Evolutionary conservation across 495 filamentous ascomycete species (phyloP), one percentile per base, ranked within the genome.

Genomic region (Penicillium daleae): DNA sequence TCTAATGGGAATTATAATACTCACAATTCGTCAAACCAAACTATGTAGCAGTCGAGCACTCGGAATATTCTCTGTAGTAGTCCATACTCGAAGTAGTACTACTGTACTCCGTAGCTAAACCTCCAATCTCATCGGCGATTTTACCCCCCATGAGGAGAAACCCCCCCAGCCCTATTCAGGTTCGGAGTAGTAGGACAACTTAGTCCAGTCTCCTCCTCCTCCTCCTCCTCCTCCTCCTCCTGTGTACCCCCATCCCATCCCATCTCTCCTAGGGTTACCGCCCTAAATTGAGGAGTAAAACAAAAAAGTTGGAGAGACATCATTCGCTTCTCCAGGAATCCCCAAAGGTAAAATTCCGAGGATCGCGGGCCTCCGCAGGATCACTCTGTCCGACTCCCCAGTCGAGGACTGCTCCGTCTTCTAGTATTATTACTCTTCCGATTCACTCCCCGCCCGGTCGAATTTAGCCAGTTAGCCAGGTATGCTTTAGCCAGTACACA

Each of bases 301-400:
- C 15, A 22, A 35, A n/a, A 22, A 40, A 53, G 19, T 42, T 33
- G 48, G 35, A 37, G n/a, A 35, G 53, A 15, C 35, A 21, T 19
- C 6, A 42, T 21, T 19, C 21, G 10, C 19, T 10, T 9, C 40
- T 22, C n/a, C 40, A 19, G 19, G 40, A 7, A 24, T n/a, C 42
- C 42, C 19, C 22, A 46, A 24, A 22, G 21, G 42, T 22, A 46
- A 46, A 46, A 46, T 24, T 12, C 22, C 26, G 46, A 50, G 21
- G 46, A 60, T 65, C 61, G 7, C 44, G 61, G 57, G 12, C 17
- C 56, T 63, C 60, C 65, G 61, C 52, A 64, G 19, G 24, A 55
- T n/a, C n/a, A n/a, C n/a, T n/a, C n/a, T n/a, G n/a, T n/a, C n/a
- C n/a, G n/a, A n/a, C n/a, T n/a, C n/a, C n/a, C n/a, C n/a, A n/a